phyloP scores from a whole-genome alignment of 2,329 filamentous ascomycete species.

The Paecilomyces sp. region DNA sequence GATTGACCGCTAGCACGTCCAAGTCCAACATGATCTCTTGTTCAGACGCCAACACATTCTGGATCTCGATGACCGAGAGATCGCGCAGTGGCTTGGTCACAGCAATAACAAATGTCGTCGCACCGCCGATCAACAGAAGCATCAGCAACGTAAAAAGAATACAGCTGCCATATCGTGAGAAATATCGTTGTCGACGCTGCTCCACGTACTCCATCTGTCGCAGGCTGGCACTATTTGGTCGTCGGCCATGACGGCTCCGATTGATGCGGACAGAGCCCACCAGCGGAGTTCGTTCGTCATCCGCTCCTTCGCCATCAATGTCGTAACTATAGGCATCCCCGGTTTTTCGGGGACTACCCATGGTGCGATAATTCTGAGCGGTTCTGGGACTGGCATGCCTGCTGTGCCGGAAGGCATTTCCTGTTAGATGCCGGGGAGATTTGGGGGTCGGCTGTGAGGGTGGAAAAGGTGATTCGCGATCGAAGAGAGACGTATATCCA shows the following conservation, averaged over 20 bases:
- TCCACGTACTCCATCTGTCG: slow-evolving; percentile 69
- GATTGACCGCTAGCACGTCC: slow-evolving; percentile 80
- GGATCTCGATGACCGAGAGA: slow-evolving; percentile 71
- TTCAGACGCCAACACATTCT: slow-evolving; percentile 86
- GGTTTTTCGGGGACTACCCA: slow-evolving; percentile 46
- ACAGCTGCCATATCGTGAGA: slow-evolving; percentile 74
- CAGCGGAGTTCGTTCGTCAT: slow-evolving; percentile 83
- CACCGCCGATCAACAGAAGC: slow-evolving; percentile 72
- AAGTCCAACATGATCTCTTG: slow-evolving; percentile 94
- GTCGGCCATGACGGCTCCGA: slow-evolving; percentile 50
- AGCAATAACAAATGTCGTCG: slow-evolving; percentile 81
- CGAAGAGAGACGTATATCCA: slow-evolving; percentile 63
- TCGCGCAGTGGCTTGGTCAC: slow-evolving; percentile 80
- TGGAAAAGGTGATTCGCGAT: slow-evolving; percentile 68
- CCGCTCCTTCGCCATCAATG: slow-evolving; percentile 73
- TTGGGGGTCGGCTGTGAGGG: slow-evolving; percentile 57
- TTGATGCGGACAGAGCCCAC: slow-evolving; percentile 56
- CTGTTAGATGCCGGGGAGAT: slow-evolving; percentile 46
- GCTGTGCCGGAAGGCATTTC: slow-evolving; percentile 53
- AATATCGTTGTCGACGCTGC: slow-evolving; percentile 58
- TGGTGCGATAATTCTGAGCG: slow-evolving; percentile 40
- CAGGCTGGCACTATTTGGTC: slow-evolving; percentile 49
- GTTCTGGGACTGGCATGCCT: slow-evolving; percentile 65
- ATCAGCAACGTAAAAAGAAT: slow-evolving; percentile 76
- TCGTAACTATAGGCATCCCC: slow-evolving; percentile 66